phyloP scores from a whole-genome alignment of 2,329 filamentous ascomycete genomes.

The Trichoderma sp. region DNA sequence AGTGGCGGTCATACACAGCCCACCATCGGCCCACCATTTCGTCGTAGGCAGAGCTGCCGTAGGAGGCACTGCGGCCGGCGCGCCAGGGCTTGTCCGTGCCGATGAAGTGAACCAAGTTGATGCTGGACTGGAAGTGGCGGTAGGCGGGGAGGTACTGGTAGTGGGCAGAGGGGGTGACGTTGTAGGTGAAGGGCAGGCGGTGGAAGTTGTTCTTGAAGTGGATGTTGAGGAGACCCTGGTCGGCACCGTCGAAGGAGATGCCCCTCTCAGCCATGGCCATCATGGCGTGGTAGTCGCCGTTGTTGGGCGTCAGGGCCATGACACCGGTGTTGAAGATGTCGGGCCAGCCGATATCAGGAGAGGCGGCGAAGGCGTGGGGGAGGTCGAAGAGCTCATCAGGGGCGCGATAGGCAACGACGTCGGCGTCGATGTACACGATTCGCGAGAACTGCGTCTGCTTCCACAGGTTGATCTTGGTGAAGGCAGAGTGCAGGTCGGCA shows the following conservation, averaged over 20 bases:
- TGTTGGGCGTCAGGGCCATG: conserved; percentile 84
- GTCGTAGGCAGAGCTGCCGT: conserved; percentile 68
- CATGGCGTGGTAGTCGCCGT: conserved; percentile 86
- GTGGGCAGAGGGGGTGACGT: conserved; percentile 92
- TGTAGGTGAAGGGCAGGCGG: conserved; percentile 91
- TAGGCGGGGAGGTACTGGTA: conserved; percentile 98
- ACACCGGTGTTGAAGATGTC: conserved; percentile 98
- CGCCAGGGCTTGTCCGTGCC: conserved; percentile 89
- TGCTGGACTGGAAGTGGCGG: conserved; percentile 85
- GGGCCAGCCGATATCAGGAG: conserved; percentile 96
- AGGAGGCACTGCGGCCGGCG: conserved; percentile 58
- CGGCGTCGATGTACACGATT: conserved; percentile 93
- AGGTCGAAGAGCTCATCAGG: conserved; percentile 88
- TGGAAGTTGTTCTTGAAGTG: conserved; percentile 85
- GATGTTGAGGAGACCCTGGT: conserved; percentile 94
- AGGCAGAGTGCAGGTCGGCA: conserved; percentile 84
- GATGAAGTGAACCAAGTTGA: conserved; percentile 93
- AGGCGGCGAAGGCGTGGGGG: conserved; percentile 64
- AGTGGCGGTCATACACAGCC: conserved; percentile 89
- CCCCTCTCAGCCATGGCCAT: conserved; percentile 80
- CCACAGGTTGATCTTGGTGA: conserved; percentile 97
- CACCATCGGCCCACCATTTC: conserved; percentile 90
- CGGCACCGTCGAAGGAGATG: conserved; percentile 94
- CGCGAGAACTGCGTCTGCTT: conserved; percentile 84
- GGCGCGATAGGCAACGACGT: conserved; percentile 86